Percentiles rank a stretch among this genome's conserved stretches.
These are phyloP conservation scores for Bonia amplexicaulis DNA, from an alignment of 176 grass and related monocot species.

Conservation along the genomic window DNA sequence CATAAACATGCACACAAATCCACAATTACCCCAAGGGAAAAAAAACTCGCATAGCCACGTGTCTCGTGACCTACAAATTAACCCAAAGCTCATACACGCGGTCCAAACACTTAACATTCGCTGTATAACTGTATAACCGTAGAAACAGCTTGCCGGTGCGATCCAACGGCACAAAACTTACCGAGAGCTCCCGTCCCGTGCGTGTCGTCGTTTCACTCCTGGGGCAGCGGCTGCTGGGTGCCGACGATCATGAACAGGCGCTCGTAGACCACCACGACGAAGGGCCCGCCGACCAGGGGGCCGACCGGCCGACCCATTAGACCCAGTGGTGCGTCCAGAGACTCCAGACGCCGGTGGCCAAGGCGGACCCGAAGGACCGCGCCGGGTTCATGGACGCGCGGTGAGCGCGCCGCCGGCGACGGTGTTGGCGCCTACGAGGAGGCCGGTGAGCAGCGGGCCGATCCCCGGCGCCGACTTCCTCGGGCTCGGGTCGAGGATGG, in stretches of 20 bases:
- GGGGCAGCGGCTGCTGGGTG: conserved; percentile 39
- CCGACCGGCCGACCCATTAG: conserved; percentile 94
- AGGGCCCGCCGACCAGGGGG: conserved; percentile 56
- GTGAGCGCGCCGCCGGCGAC: conserved; percentile 68
- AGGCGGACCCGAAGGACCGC: conserved; percentile 70
- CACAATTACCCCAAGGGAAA: neutral
- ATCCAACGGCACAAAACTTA: neutral
- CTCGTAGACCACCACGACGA: conserved; percentile 66
- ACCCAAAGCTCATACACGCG: neutral
- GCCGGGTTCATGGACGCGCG: conserved; percentile 95
- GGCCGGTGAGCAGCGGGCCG: conserved; percentile 62
- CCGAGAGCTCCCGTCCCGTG: neutral
- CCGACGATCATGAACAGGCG: conserved; percentile 31
- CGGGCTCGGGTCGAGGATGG: conserved; percentile 59
- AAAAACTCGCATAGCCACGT: neutral
- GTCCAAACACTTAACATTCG: neutral
- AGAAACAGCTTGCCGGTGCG: neutral
- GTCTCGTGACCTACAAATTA: too few species aligned
- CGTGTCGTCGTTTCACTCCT: conserved; percentile 21
- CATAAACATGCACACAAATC: neutral
- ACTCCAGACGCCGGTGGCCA: conserved; percentile 59
- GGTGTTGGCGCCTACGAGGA: conserved; percentile 80
- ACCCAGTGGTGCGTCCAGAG: conserved; percentile 85
- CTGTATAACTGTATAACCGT: neutral
- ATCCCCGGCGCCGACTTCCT: conserved; percentile 45